Evolutionary conservation across 371 early-diverging fungal genomes (phyloP).

Genomic region (Actinomortierella ambigua): DNA sequence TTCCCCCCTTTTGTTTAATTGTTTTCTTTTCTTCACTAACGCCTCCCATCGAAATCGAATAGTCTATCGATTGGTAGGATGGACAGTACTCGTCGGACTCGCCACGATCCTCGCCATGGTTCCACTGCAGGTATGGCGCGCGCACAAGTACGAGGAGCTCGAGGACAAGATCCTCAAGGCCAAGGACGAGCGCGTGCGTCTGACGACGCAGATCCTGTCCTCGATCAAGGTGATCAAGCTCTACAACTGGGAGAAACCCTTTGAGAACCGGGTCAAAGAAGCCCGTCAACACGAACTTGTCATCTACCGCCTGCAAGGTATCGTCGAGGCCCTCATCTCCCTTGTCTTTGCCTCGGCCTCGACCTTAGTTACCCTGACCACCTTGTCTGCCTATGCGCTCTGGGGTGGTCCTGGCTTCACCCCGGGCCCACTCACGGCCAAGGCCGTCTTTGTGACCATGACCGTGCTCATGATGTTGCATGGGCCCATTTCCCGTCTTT

Average conservation of each 20-base stretch:
- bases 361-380: constrained; percentile 81
- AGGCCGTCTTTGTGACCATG: constrained; percentile 87
- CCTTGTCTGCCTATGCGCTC: constrained; percentile 79
- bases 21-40: background rate
- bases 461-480: constrained; percentile 88
- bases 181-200: constrained; percentile 62
- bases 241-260: constrained; percentile 58
- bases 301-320: constrained; percentile 10
- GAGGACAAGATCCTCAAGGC: constrained; percentile 59
- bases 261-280: constrained; percentile 38
- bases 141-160: constrained; percentile 22
- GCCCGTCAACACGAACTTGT: constrained; percentile 57
- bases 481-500: constrained; percentile 70
- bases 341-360: constrained; percentile 74
- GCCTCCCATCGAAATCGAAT: no score
- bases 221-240: constrained; percentile 58
- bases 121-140: constrained; percentile 68
- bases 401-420: constrained; percentile 19
- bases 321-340: constrained; percentile 53
- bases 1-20: background rate
- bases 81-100: constrained; percentile 71
- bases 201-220: constrained; percentile 62
- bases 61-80: constrained; percentile 69
- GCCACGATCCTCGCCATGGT: constrained; percentile 60
- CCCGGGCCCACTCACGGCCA: constrained; percentile 66